These are phyloP conservation scores for Pelargonium australe DNA, from an alignment of 441 rosid species.

Conservation along the genomic window DNA sequence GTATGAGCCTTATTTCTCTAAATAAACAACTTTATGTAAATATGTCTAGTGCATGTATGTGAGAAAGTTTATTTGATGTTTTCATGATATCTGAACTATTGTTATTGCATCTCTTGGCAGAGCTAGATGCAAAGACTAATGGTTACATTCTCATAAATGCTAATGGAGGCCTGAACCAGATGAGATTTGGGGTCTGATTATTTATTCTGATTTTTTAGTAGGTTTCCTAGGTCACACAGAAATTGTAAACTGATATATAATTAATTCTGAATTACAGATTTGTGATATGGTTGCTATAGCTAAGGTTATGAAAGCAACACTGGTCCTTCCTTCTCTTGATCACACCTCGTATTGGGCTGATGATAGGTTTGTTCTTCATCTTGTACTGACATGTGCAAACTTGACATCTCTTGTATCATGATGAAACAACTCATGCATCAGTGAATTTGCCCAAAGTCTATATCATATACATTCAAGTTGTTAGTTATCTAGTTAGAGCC, in stretches of 20 bases:
- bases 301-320: conserved; percentile 81
- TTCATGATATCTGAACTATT: background rate
- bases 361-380: conserved; percentile 43
- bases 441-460: conserved; percentile 6
- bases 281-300: conserved; percentile 96
- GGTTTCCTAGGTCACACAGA: background rate
- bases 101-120: conserved; percentile 36
- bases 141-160: conserved; percentile 88
- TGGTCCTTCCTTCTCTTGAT: conserved; percentile 87
- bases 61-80: background rate
- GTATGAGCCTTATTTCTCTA: conserved; percentile 31
- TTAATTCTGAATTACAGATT: conserved; percentile 71
- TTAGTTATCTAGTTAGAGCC: conserved; percentile 12
- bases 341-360: conserved; percentile 91
- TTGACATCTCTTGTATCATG: background rate
- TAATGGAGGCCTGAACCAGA: conserved; percentile 96
- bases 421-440: background rate
- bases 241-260: conserved; percentile 35
- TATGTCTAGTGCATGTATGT: background rate
- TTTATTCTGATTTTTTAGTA: background rate
- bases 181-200: conserved; percentile 95
- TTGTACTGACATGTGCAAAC: background rate
- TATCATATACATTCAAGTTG: conserved; percentile 12
- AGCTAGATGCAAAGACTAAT: conserved; percentile 58
- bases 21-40: background rate